These are phyloP conservation scores for Darksidea phi DNA, from an alignment of 495 filamentous ascomycete species.

Conservation along the genomic window DNA sequence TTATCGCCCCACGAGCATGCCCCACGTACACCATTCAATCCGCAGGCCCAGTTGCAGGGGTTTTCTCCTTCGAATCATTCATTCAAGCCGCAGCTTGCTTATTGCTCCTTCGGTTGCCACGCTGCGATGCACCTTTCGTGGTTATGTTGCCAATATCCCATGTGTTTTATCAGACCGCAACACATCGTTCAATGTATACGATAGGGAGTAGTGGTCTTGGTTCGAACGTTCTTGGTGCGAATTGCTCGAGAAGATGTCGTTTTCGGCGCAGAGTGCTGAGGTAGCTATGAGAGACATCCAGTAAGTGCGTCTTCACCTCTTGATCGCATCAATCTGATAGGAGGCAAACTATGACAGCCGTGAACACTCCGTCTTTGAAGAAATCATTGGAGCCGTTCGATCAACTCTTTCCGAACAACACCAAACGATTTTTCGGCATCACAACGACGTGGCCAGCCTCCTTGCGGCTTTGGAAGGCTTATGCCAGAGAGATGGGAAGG, in stretches of 20 bases:
- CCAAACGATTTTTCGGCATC: constrained; percentile 5
- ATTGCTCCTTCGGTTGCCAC: constrained; percentile 17
- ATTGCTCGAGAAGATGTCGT: constrained; percentile 21
- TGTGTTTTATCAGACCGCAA: background rate
- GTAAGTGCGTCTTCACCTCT: constrained; percentile 1
- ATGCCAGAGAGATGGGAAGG: constrained; percentile 15
- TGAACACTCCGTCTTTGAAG: constrained; percentile 19
- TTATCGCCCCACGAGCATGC: constrained; percentile 27
- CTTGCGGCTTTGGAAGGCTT: constrained; percentile 11
- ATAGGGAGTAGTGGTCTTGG: constrained; percentile 6
- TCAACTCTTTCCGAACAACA: constrained; percentile 14
- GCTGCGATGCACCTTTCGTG: constrained; percentile 5
- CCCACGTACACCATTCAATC: constrained; percentile 20
- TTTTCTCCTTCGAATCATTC: constrained; percentile 3
- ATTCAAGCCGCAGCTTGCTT: constrained; percentile 15
- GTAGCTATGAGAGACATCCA: constrained; percentile 13
- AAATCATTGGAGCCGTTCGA: constrained; percentile 17
- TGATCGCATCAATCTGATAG: background rate
- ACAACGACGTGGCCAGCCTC: constrained; percentile 7
- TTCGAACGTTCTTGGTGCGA: background rate
- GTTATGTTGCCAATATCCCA: constrained; percentile 8
- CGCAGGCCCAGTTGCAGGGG: background rate
- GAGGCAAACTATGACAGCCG: constrained; percentile 12
- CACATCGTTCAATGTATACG: constrained; percentile 20
- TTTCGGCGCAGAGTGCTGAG: constrained; percentile 12